Evolutionary conservation across 345 rosid species (phyloP).

Genomic region (Gossypium australe): DNA sequence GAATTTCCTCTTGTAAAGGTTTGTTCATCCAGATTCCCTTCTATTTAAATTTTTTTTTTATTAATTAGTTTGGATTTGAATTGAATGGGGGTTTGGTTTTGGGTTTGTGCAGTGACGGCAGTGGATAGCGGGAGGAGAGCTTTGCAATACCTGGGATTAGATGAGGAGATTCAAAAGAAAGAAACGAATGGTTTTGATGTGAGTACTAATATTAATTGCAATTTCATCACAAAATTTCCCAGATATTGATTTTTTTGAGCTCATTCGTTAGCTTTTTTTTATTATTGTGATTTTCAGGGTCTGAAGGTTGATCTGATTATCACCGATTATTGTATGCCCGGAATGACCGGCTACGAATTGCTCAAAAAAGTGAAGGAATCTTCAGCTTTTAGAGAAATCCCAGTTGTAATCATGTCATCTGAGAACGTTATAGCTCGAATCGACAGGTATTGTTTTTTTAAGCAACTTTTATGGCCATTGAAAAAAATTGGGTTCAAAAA

Average conservation of each 20-base stretch:
- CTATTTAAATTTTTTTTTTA: background rate
- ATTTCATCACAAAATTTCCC: background rate
- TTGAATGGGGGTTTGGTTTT: background rate
- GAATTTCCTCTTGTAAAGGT: slow-evolving; percentile 80
- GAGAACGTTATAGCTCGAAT: slow-evolving; percentile 79
- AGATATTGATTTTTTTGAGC: background rate
- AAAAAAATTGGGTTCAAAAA: no score
- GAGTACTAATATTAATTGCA: slow-evolving; percentile 14
- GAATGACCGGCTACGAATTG: slow-evolving; percentile 95
- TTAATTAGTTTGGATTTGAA: slow-evolving; percentile 5
- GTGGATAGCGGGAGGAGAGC: slow-evolving; percentile 89
- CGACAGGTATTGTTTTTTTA: slow-evolving; percentile 41
- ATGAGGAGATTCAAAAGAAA: slow-evolving; percentile 26
- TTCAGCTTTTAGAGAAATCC: slow-evolving; percentile 59
- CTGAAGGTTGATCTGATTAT: slow-evolving; percentile 87
- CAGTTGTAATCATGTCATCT: slow-evolving; percentile 95
- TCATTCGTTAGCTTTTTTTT: background rate
- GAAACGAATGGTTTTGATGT: slow-evolving; percentile 37
- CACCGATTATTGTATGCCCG: slow-evolving; percentile 98
- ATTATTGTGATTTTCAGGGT: slow-evolving; percentile 30
- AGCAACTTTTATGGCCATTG: no score
- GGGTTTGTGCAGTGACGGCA: slow-evolving; percentile 58
- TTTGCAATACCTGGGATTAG: slow-evolving; percentile 73
- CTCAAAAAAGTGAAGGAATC: slow-evolving; percentile 94
- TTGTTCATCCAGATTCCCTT: background rate